These are phyloP conservation scores for Geosiphon pyriformis DNA, from an alignment of 192 early-diverging fungal species.

Conservation along the genomic window DNA sequence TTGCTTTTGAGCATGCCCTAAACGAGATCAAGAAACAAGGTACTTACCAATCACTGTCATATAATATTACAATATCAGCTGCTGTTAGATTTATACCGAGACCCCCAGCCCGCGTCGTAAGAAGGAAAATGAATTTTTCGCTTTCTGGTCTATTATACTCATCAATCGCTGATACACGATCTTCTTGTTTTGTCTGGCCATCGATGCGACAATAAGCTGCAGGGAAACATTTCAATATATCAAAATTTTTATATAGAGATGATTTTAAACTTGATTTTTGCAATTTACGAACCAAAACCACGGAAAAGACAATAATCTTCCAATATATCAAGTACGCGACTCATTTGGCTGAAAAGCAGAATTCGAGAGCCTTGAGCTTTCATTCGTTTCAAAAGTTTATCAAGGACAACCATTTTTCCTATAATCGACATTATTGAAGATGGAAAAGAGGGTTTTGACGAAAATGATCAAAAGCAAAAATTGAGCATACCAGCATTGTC, in stretches of 20 bases:
- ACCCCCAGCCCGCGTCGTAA: slow-evolving; percentile 96
- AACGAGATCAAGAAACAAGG: too few species aligned
- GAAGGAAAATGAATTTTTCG: slow-evolving; percentile 92
- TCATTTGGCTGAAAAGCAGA: slow-evolving; percentile 97
- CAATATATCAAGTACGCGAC: slow-evolving; percentile 93
- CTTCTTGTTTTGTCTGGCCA: slow-evolving; percentile 92
- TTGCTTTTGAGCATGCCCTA: too few species aligned
- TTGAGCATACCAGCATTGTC: slow-evolving; percentile 62
- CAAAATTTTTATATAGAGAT: too few species aligned
- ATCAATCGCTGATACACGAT: slow-evolving; percentile 86
- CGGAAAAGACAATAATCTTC: slow-evolving; percentile 96
- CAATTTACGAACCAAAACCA: slow-evolving; percentile 55
- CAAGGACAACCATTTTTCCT: slow-evolving; percentile 91
- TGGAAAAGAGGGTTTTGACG: too few species aligned
- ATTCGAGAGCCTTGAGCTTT: slow-evolving; percentile 91
- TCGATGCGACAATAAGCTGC: slow-evolving; percentile 92
- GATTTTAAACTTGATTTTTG: too few species aligned
- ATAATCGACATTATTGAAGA: background rate
- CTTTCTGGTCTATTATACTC: slow-evolving; percentile 88
- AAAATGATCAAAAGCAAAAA: too few species aligned
- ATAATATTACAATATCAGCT: slow-evolving; percentile 94
- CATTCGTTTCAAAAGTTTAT: slow-evolving; percentile 75
- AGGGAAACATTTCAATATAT: too few species aligned
- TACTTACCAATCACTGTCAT: slow-evolving; percentile 90
- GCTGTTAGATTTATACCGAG: slow-evolving; percentile 96